Evolutionary conservation across 306 rosid species (phyloP), one percentile per base, ranked within the genome.

Genomic region (Abrus pulchellus): DNA sequence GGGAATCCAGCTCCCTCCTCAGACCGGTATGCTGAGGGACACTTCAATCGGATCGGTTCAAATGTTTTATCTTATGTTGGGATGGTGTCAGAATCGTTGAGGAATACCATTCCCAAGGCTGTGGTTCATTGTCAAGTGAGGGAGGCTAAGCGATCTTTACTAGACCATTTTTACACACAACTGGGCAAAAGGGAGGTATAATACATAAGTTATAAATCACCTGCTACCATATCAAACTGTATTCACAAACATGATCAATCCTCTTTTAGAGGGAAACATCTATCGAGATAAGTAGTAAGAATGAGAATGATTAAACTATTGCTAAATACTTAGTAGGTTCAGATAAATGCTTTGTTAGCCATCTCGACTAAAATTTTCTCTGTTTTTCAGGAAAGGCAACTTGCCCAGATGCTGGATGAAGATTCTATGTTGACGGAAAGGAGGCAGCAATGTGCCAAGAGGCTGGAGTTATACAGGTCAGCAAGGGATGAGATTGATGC

Each of bases 401-500:
- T 95, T n/a, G 76, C 92, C 38, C 89, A 80, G 70, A 60, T 95
- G 85, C 88, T 95, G 40, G 98, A 90, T 43, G 99, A 95, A 88
- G 98, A 95, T 79, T 93, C 90, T 2, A 86, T 80, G 3, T 82
- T 93, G 88, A 86, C 70, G 92, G 98, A 92, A 86, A 95, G 88
- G 90, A 91, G 99, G 84, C 94, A 82, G 62, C 91, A 89, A 57
- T 91, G 94, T 84, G 92, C 88, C 27, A 86, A 77, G 80, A 93
- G 94, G 87, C 91, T 95, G 12, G 96, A 91, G 74, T 81, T 95
- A 63, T 95, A 93, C 79, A 93, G 84, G 73, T 78, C 97, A 12
- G 99, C 98, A 41, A 93, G 99, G 87, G 92, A 95, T 56, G 99
- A 95, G 91, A 80, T 95, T 57, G 98, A 95, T 83, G 91, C 98